Base-by-base conservation (phyloP, 108 stramenopile species). In the Nitzschia sp. region DNA sequence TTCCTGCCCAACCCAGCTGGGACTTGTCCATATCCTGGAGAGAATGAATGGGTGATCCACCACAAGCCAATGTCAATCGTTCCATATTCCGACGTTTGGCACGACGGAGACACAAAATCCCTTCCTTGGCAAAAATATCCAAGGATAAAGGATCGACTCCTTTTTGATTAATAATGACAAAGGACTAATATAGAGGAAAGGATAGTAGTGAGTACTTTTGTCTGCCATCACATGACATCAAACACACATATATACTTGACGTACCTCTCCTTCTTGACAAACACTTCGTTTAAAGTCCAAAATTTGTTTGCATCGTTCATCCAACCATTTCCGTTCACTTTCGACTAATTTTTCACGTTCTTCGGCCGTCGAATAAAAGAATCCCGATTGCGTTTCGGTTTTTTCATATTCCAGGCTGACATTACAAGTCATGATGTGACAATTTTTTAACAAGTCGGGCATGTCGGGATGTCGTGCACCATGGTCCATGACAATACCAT, bases 51-150 rank as follows among this genome's bases (percentile, higher is more conserved):
- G 95, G 93, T 33, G 81, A 80, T 56, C 99, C 99, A 46, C 99
- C 98, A 82, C 97, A 98, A 11, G 99, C 99, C 68, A 99, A 92
- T 1, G 96, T 96, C 30, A 99, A 81, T 26, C 98, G 87, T 80
- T 99, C 99, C 99, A 99, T 98, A 81, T 99, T 99, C 58, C 99
- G 86, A 36, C 99, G 85, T 82, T 99, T 99, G 71, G 99, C 99
- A 35, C 99, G 79, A 26, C 99, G 90, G 57, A 98, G 69, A 59
- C 95, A 97, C 54, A 98, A 79, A 70, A 99, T 98, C 51, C 98
- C 98, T 80, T 99, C 99, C 94, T 99, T 99, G 78, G 99, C 99
- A 82, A 99, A 97, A 74, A 98, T 98, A 83, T 99, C 98, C 35
- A 99, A 77, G 31, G 82, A 84, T 56, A 98, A 82, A 9, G 99